These are phyloP conservation scores for Apiospora kogelbergensis DNA, from an alignment of 2,329 filamentous ascomycete genomes.

Conservation along the genomic window DNA sequence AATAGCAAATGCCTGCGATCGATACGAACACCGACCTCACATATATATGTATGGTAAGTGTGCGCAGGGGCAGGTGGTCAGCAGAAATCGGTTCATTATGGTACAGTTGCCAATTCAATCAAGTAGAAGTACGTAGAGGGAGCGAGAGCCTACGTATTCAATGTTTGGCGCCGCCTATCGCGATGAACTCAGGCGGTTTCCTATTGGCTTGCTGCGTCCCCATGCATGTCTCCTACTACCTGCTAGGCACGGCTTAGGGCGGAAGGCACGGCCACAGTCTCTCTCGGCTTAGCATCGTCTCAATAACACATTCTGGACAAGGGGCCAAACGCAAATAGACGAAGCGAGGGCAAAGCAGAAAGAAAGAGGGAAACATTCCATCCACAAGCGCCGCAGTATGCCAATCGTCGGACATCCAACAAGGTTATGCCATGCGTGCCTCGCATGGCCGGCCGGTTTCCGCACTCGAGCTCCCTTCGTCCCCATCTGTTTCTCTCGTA, in stretches of 20 bases:
- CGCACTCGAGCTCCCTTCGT: neutral
- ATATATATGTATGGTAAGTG: too few species aligned
- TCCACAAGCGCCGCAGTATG: neutral
- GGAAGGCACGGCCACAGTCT: neutral
- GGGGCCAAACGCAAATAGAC: neutral
- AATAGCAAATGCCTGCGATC: neutral
- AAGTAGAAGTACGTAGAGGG: neutral
- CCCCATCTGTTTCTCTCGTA: neutral
- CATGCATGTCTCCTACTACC: neutral
- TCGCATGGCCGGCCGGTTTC: neutral
- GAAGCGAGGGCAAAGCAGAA: neutral
- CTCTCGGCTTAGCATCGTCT: neutral
- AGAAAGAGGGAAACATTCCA: neutral
- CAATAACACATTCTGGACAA: neutral
- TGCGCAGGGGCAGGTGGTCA: neutral
- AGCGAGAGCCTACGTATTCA: neutral
- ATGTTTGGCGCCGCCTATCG: slow-evolving; percentile 5
- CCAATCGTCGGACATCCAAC: neutral
- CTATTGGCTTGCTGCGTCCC: neutral
- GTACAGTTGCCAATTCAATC: neutral
- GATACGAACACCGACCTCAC: neutral
- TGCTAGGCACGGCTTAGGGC: neutral
- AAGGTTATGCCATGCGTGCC: neutral
- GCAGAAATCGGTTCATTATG: neutral
- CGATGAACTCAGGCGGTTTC: neutral